Conservation (phyloP, 2,329 filamentous ascomycete species). For the Pseudocercospora macadamiae region DNA sequence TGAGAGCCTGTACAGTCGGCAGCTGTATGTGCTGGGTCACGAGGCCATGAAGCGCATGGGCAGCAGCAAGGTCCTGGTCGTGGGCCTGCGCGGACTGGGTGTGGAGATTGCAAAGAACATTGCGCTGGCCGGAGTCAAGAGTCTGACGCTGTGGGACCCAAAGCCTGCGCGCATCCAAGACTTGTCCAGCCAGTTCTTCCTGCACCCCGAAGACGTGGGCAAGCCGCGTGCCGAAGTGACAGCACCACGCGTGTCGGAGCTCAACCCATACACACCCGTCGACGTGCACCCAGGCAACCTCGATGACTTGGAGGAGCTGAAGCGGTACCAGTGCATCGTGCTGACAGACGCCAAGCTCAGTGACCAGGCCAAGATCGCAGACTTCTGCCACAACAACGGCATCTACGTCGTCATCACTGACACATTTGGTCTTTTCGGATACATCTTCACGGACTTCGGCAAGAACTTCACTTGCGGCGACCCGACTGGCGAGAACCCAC, state of each 20-base stretch:
- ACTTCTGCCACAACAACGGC: constrained; percentile 91
- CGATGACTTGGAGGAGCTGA: constrained; percentile 76
- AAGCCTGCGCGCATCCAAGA: constrained; percentile 81
- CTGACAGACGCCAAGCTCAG: constrained; percentile 81
- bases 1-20: constrained; percentile 68
- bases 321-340: constrained; percentile 90
- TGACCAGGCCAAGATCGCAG: constrained; percentile 80
- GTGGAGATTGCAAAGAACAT: constrained; percentile 99
- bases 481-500: constrained; percentile 83
- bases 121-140: constrained; percentile 96
- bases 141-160: constrained; percentile 89
- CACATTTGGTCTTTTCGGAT: constrained; percentile 91
- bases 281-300: constrained; percentile 67
- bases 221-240: constrained; percentile 88
- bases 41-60: constrained; percentile 98
- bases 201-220: constrained; percentile 83
- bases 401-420: constrained; percentile 89
- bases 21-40: constrained; percentile 73
- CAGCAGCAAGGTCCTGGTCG: constrained; percentile 89
- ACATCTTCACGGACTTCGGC: constrained; percentile 96
- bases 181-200: constrained; percentile 96
- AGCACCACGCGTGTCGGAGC: constrained; percentile 84
- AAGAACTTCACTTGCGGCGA: constrained; percentile 91
- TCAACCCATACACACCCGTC: constrained; percentile 95
- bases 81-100: constrained; percentile 89